A percentile compares a stretch with the other conserved stretches of the same genome.
Evolutionary conservation across 2,329 filamentous ascomycete species (phyloP).

Genomic region (Ploettnerulaceae sp.): DNA sequence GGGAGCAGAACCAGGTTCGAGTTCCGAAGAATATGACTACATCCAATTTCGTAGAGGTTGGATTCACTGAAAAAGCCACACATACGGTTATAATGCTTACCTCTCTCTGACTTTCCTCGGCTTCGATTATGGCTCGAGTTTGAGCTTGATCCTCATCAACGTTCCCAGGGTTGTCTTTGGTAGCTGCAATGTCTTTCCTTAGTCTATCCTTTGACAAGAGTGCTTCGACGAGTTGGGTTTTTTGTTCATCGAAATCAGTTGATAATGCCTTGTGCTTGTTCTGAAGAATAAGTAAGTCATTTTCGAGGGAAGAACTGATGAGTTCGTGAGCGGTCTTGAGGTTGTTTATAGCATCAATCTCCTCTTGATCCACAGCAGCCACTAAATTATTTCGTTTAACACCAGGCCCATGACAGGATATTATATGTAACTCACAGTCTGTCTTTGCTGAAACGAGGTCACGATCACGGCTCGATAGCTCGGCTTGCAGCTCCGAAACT

Average conservation of each 20-base stretch:
- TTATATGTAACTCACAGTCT: constrained; percentile 49
- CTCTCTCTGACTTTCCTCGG: constrained; percentile 40
- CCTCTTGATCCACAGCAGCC: constrained; percentile 50
- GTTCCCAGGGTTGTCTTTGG: constrained; percentile 14
- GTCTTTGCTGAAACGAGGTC: constrained; percentile 49
- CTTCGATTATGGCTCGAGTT: constrained; percentile 22
- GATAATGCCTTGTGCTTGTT: constrained; percentile 45
- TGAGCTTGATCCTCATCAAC: constrained; percentile 39
- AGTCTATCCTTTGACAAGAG: constrained; percentile 57
- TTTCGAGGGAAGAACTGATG: constrained; percentile 52
- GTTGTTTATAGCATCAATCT: constrained; percentile 49
- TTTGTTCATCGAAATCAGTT: constrained; percentile 51
- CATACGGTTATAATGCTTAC: constrained; percentile 39
- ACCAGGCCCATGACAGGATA: neutral
- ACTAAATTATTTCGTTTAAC: constrained; percentile 36
- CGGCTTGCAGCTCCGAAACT: constrained; percentile 40
- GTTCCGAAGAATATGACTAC: neutral
- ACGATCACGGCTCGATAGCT: constrained; percentile 50
- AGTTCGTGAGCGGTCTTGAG: constrained; percentile 56
- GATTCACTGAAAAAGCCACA: neutral
- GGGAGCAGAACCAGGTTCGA: neutral
- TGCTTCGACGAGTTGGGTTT: constrained; percentile 55
- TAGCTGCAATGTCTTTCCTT: constrained; percentile 44
- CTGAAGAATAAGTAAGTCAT: constrained; percentile 52
- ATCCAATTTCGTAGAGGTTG: neutral